Percentiles rank a stretch among this genome's conserved stretches.
phyloP scores from a whole-genome alignment of 2,329 filamentous ascomycete species.

The Bipolaris victoriae region DNA sequence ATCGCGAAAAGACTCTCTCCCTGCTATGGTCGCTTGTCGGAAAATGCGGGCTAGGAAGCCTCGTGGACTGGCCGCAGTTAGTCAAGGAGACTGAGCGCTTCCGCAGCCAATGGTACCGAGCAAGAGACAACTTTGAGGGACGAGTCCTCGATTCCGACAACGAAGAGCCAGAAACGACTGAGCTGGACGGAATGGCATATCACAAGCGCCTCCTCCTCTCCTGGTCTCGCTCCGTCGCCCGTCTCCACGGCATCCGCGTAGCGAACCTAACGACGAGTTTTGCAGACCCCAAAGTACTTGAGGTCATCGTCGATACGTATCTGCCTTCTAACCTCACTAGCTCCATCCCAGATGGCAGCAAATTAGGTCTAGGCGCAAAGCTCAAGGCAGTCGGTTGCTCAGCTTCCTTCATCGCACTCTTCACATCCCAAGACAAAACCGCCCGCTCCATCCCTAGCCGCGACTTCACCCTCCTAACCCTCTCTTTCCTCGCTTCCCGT shows the following conservation, averaged over 20 bases:
- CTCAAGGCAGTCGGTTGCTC: constrained; percentile 53
- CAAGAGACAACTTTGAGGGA: constrained; percentile 38
- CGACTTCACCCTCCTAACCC: constrained; percentile 62
- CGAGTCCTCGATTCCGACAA: constrained; percentile 44
- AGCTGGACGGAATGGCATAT: constrained; percentile 40
- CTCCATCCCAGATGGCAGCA: background rate
- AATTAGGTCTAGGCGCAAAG: constrained; percentile 41
- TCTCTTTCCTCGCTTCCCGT: constrained; percentile 66
- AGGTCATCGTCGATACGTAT: constrained; percentile 64
- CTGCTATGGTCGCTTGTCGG: constrained; percentile 66
- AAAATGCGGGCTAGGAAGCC: constrained; percentile 59
- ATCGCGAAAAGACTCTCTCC: constrained; percentile 67
- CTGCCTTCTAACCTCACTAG: constrained; percentile 39
- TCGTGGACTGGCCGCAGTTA: constrained; percentile 64
- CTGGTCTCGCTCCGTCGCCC: constrained; percentile 62
- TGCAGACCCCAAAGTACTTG: constrained; percentile 60
- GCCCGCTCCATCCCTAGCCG: constrained; percentile 56
- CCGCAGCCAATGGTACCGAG: constrained; percentile 37
- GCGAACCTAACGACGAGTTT: constrained; percentile 65
- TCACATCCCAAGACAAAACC: constrained; percentile 36
- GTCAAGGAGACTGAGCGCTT: constrained; percentile 59
- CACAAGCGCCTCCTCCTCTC: constrained; percentile 56
- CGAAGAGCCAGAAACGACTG: constrained; percentile 18
- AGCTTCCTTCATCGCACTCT: constrained; percentile 54
- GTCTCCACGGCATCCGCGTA: constrained; percentile 54